phyloP scores from a whole-genome alignment of 2,329 filamentous ascomycete genomes.

The Colletotrichum siamense region DNA sequence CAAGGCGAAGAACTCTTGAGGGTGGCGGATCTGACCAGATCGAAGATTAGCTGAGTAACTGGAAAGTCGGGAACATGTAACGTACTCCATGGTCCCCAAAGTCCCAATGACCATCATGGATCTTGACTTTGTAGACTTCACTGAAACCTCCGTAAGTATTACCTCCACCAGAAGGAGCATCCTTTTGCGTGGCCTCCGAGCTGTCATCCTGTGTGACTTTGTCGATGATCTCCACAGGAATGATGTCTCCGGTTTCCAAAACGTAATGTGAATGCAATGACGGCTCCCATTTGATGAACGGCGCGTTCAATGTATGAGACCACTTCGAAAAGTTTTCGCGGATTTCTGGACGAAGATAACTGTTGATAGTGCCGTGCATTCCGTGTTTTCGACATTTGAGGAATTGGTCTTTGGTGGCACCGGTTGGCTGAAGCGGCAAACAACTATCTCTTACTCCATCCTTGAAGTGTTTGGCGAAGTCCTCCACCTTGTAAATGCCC shows the following conservation, averaged over 20 bases:
- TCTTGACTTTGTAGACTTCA: constrained; percentile 3
- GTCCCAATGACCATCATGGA: background rate
- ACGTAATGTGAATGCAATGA: background rate
- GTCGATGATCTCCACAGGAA: background rate
- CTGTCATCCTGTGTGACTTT: background rate
- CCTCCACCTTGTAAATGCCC: background rate
- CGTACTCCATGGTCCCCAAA: constrained; percentile 11
- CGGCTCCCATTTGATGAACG: background rate
- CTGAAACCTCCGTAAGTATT: constrained; percentile 3
- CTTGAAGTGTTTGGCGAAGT: background rate
- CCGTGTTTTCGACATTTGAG: background rate
- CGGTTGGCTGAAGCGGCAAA: background rate
- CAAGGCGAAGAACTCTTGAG: background rate
- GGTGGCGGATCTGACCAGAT: background rate
- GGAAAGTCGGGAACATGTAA: background rate
- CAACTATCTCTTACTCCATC: background rate
- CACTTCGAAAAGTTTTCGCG: background rate
- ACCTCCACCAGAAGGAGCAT: background rate
- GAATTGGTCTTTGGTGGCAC: background rate
- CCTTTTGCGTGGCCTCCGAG: background rate
- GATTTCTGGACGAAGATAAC: background rate
- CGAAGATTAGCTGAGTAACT: background rate
- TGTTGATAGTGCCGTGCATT: background rate
- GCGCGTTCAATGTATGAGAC: background rate
- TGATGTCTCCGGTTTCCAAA: background rate